Conservation (phyloP, 2,329 filamentous ascomycete genomes). For the Penicillium nordicum region DNA sequence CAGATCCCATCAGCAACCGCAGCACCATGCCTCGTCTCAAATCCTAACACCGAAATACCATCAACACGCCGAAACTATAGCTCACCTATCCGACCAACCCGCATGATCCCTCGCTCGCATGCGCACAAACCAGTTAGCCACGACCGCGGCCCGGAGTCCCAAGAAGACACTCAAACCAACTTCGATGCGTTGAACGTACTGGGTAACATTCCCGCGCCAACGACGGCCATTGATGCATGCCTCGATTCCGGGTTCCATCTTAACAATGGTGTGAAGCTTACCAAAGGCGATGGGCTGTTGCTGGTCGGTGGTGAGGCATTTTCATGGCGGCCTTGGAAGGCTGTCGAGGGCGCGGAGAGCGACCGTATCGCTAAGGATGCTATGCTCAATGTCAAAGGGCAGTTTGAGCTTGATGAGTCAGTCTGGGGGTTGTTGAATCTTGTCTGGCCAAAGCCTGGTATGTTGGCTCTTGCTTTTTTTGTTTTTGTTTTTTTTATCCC, state of each 20-base stretch:
- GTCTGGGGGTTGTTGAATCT: conserved; percentile 73
- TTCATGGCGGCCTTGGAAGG: conserved; percentile 77
- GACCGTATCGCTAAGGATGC: conserved; percentile 34
- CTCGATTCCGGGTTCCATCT: conserved; percentile 79
- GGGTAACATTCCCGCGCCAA: conserved; percentile 68
- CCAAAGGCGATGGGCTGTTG: conserved; percentile 67
- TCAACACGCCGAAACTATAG: conserved; percentile 25
- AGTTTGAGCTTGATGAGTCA: conserved; percentile 70
- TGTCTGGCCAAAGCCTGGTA: conserved; percentile 86
- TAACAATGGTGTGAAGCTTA: conserved; percentile 72
- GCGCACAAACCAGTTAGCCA: conserved; percentile 41
- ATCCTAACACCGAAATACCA: not conserved
- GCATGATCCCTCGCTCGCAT: conserved; percentile 33
- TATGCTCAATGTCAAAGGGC: conserved; percentile 71
- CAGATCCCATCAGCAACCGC: conserved; percentile 7
- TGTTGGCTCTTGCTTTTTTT: conserved; percentile 30
- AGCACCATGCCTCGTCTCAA: conserved; percentile 5
- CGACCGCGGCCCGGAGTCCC: conserved; percentile 60
- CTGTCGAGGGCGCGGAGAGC: conserved; percentile 33
- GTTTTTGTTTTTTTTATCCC: not conserved
- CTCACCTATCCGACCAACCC: conserved; percentile 27
- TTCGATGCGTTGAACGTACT: conserved; percentile 77
- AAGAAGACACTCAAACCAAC: conserved; percentile 65
- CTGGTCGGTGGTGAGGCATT: conserved; percentile 86
- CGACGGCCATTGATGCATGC: conserved; percentile 80